Base-by-base conservation (phyloP, 805 yeast genomes). In the Metschnikowia peoriensis region DNA sequence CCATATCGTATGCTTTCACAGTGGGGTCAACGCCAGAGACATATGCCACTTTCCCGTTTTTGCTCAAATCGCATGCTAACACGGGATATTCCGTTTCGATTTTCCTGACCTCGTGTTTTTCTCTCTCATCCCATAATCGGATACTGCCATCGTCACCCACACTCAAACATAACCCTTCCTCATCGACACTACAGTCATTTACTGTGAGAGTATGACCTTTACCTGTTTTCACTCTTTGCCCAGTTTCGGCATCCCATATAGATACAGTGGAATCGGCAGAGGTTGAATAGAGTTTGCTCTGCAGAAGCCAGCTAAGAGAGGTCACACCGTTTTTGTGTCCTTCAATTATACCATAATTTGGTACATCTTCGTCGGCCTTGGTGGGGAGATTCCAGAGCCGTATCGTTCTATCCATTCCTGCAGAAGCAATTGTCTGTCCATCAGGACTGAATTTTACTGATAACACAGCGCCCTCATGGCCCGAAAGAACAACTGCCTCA, bases 271-370 rank as follows among this genome's bases (percentile, higher is more conserved):
- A 57, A 63, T 87, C 96, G 0, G 92, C 84, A 28, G 88, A 80
- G 1, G 83, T 69, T 2, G 86, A 71, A 14, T 75, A 77, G 2
- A 84, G 15, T 1, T 61, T 58, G 12, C 70, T 56, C 37, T 79
- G 76, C 6, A 67, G 58, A 2, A 66, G 52, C 89, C 92, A 88
- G 29, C 69, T 64, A 9, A 87, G 58, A 1, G 84, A 77, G 0
- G 89, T 81, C 0, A 88, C 75, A 0, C 90, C 89, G 7, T 82
- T 79, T 53, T 84, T 84, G 61, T 85, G 89, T 5, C 86, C 88
- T 11, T 58, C 52, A 2, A 80, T 27, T 4, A 70, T 66, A 2
- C 85, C 85, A 53, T 66, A 74, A 60, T 81, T 82, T 2, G 69
- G 66, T 0, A 40, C 43, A 9, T 56, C 60, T 3, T 64, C 66